Evolutionary conservation across 306 rosid genomes (phyloP).

Genomic region (Oxytropis ochrocephala): DNA sequence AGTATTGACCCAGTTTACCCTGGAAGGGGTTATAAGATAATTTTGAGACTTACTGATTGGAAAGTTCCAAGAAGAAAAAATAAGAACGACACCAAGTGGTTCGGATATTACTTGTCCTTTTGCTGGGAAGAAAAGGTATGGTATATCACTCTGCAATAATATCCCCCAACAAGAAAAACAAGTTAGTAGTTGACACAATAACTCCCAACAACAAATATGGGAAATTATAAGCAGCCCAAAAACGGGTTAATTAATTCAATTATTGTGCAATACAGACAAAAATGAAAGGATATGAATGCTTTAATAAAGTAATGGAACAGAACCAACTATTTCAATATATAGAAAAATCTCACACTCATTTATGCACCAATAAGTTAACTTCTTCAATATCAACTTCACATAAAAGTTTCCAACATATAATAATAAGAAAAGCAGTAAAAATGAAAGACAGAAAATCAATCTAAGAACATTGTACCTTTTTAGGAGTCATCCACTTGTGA

Average conservation of each 20-base stretch:
- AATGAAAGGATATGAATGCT: background rate
- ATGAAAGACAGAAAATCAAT: background rate
- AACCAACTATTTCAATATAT: background rate
- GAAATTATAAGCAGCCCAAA: background rate
- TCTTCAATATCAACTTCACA: background rate
- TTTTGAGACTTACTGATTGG: constrained; percentile 64
- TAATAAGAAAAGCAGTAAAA: background rate
- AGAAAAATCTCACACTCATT: background rate
- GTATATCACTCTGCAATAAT: constrained; percentile 40
- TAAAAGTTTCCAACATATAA: background rate
- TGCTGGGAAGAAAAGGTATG: constrained; percentile 62
- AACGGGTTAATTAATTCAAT: background rate
- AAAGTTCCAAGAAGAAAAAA: constrained; percentile 84
- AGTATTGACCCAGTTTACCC: too few relatives aligned
- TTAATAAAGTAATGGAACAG: background rate
- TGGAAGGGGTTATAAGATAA: background rate
- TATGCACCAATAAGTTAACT: background rate
- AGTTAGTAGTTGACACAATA: constrained; percentile 4
- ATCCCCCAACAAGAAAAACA: background rate
- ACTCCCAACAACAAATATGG: background rate
- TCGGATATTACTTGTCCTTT: constrained; percentile 64
- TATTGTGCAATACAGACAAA: background rate
- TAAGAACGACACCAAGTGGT: constrained; percentile 82
- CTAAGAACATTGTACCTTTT: constrained; percentile 32
- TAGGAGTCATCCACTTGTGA: constrained; percentile 73